Evolutionary conservation across 768 basidiomycete species (phyloP).

Genomic region (Chlorophyllum brunneum): DNA sequence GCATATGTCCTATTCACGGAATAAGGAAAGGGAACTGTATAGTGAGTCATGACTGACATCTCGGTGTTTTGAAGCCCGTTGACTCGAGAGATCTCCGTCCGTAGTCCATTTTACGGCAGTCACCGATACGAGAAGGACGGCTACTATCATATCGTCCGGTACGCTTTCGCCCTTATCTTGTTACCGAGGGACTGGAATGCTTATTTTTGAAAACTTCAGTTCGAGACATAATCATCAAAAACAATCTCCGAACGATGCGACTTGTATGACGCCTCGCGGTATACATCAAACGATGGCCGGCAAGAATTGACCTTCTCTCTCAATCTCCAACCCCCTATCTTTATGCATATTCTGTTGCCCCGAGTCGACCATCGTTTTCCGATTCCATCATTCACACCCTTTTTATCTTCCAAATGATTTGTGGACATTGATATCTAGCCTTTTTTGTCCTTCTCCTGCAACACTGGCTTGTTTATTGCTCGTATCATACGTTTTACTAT

Average conservation of each 20-base stretch:
- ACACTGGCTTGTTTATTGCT: constrained; percentile 1
- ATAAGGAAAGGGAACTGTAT: constrained; percentile 69
- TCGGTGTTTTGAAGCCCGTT: neutral
- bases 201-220: constrained; percentile 33
- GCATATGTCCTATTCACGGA: constrained; percentile 64
- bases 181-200: constrained; percentile 3
- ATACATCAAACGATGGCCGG: neutral
- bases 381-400: neutral
- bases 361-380: neutral
- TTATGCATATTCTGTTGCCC: neutral
- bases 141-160: constrained; percentile 74
- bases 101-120: constrained; percentile 79
- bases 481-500: constrained; percentile 8
- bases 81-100: neutral
- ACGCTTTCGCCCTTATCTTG: constrained; percentile 20
- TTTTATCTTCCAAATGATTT: neutral
- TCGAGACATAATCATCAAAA: constrained; percentile 66
- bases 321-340: neutral
- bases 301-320: neutral
- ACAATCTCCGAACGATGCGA: constrained; percentile 58
- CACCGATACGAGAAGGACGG: constrained; percentile 73
- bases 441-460: neutral
- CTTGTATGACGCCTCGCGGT: constrained; percentile 32
- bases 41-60: constrained; percentile 38
- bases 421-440: neutral